phyloP scores from a whole-genome alignment of 441 rosid species.

The Gossypium trilobum region DNA sequence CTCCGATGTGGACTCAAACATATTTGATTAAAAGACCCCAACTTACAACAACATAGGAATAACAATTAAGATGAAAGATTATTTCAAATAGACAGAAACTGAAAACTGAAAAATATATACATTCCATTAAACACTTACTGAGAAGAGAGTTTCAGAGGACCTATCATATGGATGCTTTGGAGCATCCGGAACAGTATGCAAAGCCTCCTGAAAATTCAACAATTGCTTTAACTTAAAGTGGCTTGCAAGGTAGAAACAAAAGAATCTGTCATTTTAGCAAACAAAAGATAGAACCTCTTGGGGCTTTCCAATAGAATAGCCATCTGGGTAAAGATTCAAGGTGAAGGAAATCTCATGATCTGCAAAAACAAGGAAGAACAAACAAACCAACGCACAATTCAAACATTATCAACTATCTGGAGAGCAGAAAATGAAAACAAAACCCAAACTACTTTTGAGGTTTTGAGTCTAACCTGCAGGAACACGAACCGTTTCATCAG shows the following conservation, averaged over 20 bases:
- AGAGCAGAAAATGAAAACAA: background rate
- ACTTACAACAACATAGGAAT: background rate
- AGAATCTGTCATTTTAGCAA: background rate
- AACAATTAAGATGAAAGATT: background rate
- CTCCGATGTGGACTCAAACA: background rate
- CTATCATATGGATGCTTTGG: conserved; percentile 75
- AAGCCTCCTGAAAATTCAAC: conserved; percentile 31
- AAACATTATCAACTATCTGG: conserved; percentile 7
- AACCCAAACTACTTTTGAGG: background rate
- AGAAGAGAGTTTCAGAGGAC: conserved; percentile 71
- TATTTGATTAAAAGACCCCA: background rate
- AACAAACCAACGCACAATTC: conserved; percentile 2
- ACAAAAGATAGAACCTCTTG: conserved; percentile 44
- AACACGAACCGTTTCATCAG: conserved; percentile 22
- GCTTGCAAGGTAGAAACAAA: conserved; percentile 15
- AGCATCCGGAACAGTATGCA: conserved; percentile 43
- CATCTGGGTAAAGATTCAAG: conserved; percentile 68
- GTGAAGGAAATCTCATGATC: conserved; percentile 67
- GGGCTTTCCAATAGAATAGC: conserved; percentile 67
- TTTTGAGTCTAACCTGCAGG: conserved; percentile 27
- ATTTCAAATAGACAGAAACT: background rate
- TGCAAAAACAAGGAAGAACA: conserved; percentile 27
- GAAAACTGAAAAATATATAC: conserved; percentile 4
- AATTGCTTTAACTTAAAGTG: conserved; percentile 15
- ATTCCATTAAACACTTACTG: conserved; percentile 34